Conservation (phyloP, 2,329 filamentous ascomycete genomes). For the Colletotrichum godetiae region DNA sequence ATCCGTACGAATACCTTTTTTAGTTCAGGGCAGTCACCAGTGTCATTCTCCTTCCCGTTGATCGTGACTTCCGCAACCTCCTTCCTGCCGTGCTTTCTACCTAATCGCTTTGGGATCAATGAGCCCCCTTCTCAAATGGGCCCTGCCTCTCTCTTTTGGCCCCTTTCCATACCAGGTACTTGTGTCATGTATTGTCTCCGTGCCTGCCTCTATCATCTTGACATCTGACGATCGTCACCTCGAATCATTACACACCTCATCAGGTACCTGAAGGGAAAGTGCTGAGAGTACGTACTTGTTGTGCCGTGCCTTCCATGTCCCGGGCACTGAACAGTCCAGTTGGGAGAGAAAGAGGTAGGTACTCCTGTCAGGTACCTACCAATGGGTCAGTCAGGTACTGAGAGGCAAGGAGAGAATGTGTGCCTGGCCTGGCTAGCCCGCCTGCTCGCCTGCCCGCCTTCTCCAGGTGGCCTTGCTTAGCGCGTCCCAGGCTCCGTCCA, state of each 20-base stretch:
- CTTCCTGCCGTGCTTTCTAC: neutral
- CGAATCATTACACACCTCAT: neutral
- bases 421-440: neutral
- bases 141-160: neutral
- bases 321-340: neutral
- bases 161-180: neutral
- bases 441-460: neutral
- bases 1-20: too few relatives aligned
- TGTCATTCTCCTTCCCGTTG: neutral
- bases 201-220: neutral
- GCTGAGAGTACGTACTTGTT: neutral
- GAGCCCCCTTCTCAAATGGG: constrained; percentile 7
- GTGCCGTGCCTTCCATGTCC: neutral
- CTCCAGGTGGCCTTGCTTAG: neutral
- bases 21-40: too few relatives aligned
- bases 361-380: neutral
- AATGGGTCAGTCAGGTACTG: too few relatives aligned
- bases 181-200: neutral
- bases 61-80: neutral
- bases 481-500: constrained; percentile 7
- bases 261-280: neutral
- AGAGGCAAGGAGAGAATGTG: neutral
- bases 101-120: constrained; percentile 22
- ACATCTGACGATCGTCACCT: neutral
- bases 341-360: too few relatives aligned